Conservation (phyloP, 768 basidiomycete species). For the Naematelia encephala region DNA sequence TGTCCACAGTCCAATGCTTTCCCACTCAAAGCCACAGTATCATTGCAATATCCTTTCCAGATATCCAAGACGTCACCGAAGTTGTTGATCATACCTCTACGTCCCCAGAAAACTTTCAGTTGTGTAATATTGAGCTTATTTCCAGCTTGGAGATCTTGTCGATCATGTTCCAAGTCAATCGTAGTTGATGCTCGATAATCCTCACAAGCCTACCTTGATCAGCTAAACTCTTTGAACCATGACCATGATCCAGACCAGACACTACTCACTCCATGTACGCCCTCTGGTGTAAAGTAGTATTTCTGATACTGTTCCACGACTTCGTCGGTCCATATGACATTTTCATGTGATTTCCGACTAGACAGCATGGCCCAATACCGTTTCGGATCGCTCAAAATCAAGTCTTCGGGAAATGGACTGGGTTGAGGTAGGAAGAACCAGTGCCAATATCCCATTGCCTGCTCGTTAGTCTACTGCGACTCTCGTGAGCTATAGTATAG, state of each 20-base stretch:
- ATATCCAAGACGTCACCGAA: conserved; percentile 19
- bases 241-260: too few species aligned
- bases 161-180: conserved; percentile 47
- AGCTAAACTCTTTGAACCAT: background rate
- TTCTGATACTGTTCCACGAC: conserved; percentile 25
- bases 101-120: conserved; percentile 35
- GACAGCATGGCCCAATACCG: conserved; percentile 25
- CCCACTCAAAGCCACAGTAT: conserved; percentile 14
- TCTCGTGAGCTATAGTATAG: background rate
- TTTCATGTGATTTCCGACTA: conserved; percentile 12
- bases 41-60: conserved; percentile 32
- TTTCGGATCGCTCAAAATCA: conserved; percentile 25
- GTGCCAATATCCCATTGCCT: conserved; percentile 40
- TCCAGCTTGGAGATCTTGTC: conserved; percentile 20
- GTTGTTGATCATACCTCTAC: conserved; percentile 32
- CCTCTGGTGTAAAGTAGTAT: conserved; percentile 15
- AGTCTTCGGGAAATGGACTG: conserved; percentile 21
- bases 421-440: conserved; percentile 44
- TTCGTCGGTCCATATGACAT: conserved; percentile 26
- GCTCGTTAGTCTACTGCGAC: background rate
- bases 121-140: conserved; percentile 19
- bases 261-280: conserved; percentile 33
- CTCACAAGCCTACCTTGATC: conserved; percentile 32
- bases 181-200: conserved; percentile 48
- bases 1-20: conserved; percentile 30